Evolutionary conservation across 768 basidiomycete species (phyloP), one percentile per base, ranked within the genome.

Genomic region (Termitomyces sp.): DNA sequence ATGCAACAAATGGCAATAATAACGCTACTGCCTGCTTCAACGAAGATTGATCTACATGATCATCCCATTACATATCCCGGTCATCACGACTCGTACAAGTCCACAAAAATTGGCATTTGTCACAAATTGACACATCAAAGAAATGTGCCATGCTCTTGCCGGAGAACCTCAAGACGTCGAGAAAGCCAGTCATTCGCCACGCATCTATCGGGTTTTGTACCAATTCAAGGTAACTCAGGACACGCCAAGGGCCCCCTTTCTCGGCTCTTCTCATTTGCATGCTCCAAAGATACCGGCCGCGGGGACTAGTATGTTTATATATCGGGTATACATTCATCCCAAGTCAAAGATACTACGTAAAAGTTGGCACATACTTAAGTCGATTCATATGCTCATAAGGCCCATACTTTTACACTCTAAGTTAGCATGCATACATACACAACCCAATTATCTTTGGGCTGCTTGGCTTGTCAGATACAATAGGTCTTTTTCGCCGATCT

Each of bases 1-100:
- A 44, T 26, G 31, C 22, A 55, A 46, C 58, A 52, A 61, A 61
- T 58, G 46, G 61, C 61, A 51, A 52, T 59, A 61, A 48, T 56
- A 22, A 29, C 57, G 57, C 61, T 37, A 26, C 41, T 49, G 39
- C 31, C 27, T 24, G 29, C 44, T 39, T 46, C 22, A 51, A n/a
- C 27, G 42, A 54, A 53, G 20, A 44, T 44, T 32, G 29, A 54
- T 54, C 53, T 29, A 27, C 39, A 41, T 39, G 10, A 13, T 29
- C 39, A 53, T 27, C 24, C 4, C 24, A 22, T 16, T 22, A 32
- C 14, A 22, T 31, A 24, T 49, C 20, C 32, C 31, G 16, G 24
- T 50, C 24, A 18, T 26, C 24, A 37, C 36, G 24, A 37, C 22
- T 36, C 18, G 31, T 22, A 47, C 36, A 43, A 5, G 42, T 43